Base-by-base conservation (phyloP, 192 early-diverging fungal species). In the Backusella westeae region DNA sequence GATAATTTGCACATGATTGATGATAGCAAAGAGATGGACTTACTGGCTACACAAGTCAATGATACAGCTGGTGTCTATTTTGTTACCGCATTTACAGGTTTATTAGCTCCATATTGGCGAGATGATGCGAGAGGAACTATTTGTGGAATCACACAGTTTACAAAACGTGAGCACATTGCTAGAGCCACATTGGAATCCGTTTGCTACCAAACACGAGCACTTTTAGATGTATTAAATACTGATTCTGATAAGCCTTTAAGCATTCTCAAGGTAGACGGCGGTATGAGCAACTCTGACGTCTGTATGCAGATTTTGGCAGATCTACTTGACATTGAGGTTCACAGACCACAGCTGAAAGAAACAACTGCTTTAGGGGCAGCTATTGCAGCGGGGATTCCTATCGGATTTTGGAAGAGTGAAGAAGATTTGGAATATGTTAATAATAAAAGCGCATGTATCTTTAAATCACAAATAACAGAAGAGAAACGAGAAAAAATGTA, bases 71-170 rank as follows among this genome's bases (percentile, higher is more conserved):
- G 93, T 29, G 94, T 98, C 36, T 96, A 96, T 83, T 98, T 98
- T 91, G 94, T 98, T 34, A 95, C 96, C 0, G 96, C 96, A 0
- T 97, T 98, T 80, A 90, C 90, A 17, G 96, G 96, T 1, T 87
- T 98, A 36, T 97, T 94, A 87, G 95, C 96, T 17, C 96, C 96
- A 4, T 94, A 98, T 83, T 98, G 96, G 96, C 84, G 94, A 38
- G 90, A 91, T 46, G 96, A 97, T 84, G 96, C 94, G 10, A 90
- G 95, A 38, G 95, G 93, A 34, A 89, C 87, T 76, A 92, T 98
- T 36, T 87, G 93, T 73, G 96, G 96, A 12, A 85, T 98, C 63
- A 97, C 96, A 0, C 94, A 95, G 78, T 96, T 91, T 75, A 92
- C 95, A 12, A 96, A 88, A 67, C 92, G 91, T 69, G 86, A 88